Conservation (phyloP, 495 filamentous ascomycete genomes). For the Evernia prunastri region DNA sequence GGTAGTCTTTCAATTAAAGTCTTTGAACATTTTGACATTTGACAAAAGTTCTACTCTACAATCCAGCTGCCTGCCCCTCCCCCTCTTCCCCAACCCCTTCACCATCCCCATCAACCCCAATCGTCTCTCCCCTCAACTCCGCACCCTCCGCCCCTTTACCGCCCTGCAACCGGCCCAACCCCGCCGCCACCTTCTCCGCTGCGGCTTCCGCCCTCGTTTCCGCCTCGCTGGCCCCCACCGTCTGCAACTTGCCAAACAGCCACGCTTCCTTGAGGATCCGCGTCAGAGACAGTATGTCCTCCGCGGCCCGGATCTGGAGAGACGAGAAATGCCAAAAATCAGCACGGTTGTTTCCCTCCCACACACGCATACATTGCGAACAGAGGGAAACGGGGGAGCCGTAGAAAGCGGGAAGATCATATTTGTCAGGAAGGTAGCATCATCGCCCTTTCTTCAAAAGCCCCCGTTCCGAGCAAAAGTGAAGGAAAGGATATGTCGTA, state of each 20-base stretch:
- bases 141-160: conserved; percentile 21
- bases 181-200: conserved; percentile 45
- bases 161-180: conserved; percentile 30
- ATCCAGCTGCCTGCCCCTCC: background rate
- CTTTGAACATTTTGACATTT: background rate
- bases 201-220: conserved; percentile 48
- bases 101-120: background rate
- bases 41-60: background rate
- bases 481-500: conserved; percentile 6
- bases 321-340: background rate
- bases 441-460: background rate
- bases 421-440: too few species aligned
- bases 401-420: background rate
- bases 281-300: conserved; percentile 58
- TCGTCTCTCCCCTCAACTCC: conserved; percentile 10
- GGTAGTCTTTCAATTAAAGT: background rate
- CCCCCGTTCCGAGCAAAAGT: background rate
- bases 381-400: too few species aligned
- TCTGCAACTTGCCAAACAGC: conserved; percentile 66
- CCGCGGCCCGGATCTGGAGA: conserved; percentile 53
- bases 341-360: too few species aligned
- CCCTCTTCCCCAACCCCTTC: background rate
- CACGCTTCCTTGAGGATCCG: conserved; percentile 66
- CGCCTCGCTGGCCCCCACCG: conserved; percentile 45
- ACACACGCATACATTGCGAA: too few species aligned